Percentiles rank a stretch among this genome's conserved stretches.
Conservation (phyloP, 208 protist species). For the Angomonas deanei region DNA sequence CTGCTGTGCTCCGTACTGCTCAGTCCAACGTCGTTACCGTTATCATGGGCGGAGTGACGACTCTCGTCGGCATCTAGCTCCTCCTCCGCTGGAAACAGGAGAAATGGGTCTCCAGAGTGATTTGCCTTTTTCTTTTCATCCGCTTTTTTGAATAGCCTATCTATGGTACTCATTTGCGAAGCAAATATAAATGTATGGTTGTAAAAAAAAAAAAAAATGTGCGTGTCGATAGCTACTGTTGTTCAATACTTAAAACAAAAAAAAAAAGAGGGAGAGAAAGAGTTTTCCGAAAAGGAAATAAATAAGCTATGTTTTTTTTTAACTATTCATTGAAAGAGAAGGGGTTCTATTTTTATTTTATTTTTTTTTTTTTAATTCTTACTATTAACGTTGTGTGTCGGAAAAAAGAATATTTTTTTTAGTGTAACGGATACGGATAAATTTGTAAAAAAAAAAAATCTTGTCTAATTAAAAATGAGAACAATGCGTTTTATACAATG, state of each 20-base stretch:
- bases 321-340: background rate
- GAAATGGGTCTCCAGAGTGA: background rate
- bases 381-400: background rate
- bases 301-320: background rate
- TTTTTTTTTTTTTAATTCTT: background rate
- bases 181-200: too few species aligned
- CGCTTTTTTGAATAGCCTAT: background rate
- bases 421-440: background rate
- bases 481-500: background rate
- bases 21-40: too few species aligned
- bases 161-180: background rate
- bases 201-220: background rate
- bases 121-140: background rate
- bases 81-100: background rate
- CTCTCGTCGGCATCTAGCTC: background rate
- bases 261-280: background rate
- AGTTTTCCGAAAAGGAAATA: background rate
- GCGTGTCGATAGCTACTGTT: background rate
- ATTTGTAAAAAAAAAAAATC: conserved; percentile 1
- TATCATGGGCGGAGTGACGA: too few species aligned
- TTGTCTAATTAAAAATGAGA: conserved; percentile 4
- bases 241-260: background rate
- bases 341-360: background rate
- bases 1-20: too few species aligned
- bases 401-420: too few species aligned